These are phyloP conservation scores for Boeremia exigua DNA, from an alignment of 2,329 filamentous ascomycete genomes.

Conservation along the genomic window DNA sequence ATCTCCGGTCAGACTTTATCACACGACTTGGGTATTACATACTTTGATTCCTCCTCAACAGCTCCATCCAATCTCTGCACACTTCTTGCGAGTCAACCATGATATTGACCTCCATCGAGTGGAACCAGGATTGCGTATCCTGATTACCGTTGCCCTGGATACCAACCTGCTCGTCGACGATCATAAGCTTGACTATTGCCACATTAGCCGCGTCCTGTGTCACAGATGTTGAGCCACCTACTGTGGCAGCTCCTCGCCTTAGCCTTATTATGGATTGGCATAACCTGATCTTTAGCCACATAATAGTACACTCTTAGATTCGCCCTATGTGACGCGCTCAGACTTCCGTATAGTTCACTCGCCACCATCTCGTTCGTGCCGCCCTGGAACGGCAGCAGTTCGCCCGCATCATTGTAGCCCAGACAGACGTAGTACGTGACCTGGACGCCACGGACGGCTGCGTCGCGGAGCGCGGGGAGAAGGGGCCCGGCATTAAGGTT, in stretches of 20 bases:
- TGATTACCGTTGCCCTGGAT: constrained; percentile 80
- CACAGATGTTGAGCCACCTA: not conserved
- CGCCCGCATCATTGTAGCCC: constrained; percentile 79
- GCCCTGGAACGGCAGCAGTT: constrained; percentile 76
- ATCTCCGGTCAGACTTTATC: not conserved
- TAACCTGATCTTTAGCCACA: constrained; percentile 73
- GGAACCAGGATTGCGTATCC: constrained; percentile 81
- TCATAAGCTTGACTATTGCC: constrained; percentile 72
- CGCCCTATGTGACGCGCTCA: constrained; percentile 57
- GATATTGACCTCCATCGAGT: constrained; percentile 78
- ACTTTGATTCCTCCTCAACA: constrained; percentile 68
- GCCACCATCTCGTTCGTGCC: constrained; percentile 77
- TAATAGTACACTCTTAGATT: constrained; percentile 72
- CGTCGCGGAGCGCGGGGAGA: constrained; percentile 66
- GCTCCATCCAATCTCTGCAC: constrained; percentile 68
- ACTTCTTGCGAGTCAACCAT: constrained; percentile 71
- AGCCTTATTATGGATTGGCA: constrained; percentile 69
- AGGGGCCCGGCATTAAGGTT: constrained; percentile 76
- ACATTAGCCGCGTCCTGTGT: not conserved
- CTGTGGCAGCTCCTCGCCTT: constrained; percentile 73
- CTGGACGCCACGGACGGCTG: constrained; percentile 70
- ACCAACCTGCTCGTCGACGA: constrained; percentile 71
- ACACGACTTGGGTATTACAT: not conserved
- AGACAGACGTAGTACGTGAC: constrained; percentile 76
- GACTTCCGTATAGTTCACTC: constrained; percentile 61